Evolutionary conservation across 768 basidiomycete species (phyloP), one percentile per base, ranked within the genome.

Genomic region (Ephemerocybe angulata): DNA sequence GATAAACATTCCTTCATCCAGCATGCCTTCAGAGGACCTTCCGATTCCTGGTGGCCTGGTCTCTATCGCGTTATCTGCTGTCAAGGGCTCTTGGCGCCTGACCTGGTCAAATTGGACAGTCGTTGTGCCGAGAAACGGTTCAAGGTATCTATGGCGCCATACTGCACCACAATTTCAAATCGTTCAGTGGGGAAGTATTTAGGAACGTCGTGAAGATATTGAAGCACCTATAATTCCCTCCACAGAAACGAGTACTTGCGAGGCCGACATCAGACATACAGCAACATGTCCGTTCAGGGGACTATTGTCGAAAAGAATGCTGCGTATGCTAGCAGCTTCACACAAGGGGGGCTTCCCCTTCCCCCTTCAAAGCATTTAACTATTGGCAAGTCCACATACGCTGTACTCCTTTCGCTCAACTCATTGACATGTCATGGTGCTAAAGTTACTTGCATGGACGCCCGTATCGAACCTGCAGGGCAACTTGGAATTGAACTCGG

Each of bases 391-490:
- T 58, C 13, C 33, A 19, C n/a, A 49, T 25, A 31, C 47, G 8
- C 19, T 12, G 25, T 30, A 21, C 19, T 10, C 1, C 6, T n/a
- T 24, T 1, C n/a, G 7, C 33, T 13, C 21, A 41, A 38, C 7
- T 48, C 7, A 21, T 19, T 25, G 5, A 46, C 29, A 15, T 38
- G 10, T 24, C 8, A 31, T 3, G n/a, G n/a, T n/a, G n/a, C 29
- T 29, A 24, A 19, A 84, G 81, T 85, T 27, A 85, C 84, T 19
- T 87, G 85, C 71, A 90, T 88, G 86, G 87, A 88, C 65, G 84
- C 85, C 48, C 82, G 87, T 50, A 72, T 88, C 59, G 81, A 87
- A 84, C 81, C 82, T 27, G 79, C 78, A 33, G 71, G 77, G 11
- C 78, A 83, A 44, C 75, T 87, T 19, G 85, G 84, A 15, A 73